These are phyloP conservation scores for Aspergillus sclerotialis DNA, from an alignment of 2,329 filamentous ascomycete species.

Conservation along the genomic window DNA sequence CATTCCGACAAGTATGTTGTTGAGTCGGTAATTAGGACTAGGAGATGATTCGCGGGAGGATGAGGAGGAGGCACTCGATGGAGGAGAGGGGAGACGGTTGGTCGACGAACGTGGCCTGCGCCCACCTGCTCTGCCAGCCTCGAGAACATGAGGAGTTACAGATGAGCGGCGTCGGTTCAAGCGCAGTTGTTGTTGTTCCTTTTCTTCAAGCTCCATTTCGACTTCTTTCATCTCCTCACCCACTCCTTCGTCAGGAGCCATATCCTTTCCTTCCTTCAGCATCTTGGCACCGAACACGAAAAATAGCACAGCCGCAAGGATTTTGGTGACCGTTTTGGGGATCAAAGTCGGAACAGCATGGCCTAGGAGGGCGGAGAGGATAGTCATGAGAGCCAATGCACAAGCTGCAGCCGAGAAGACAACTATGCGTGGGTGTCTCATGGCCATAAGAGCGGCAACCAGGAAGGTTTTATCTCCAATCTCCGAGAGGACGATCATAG, in stretches of 20 bases:
- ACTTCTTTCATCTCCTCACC: conserved; percentile 98
- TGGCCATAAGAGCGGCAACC: conserved; percentile 95
- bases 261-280: conserved; percentile 76
- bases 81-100: conserved; percentile 70
- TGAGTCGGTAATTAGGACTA: conserved; percentile 38
- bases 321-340: conserved; percentile 82
- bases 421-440: conserved; percentile 89
- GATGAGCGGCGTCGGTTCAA: conserved; percentile 59
- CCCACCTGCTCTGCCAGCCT: conserved; percentile 63
- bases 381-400: conserved; percentile 87
- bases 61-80: conserved; percentile 72
- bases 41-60: conserved; percentile 56
- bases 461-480: conserved; percentile 98
- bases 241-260: conserved; percentile 85
- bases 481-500: conserved; percentile 96
- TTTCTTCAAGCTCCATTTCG: conserved; percentile 86
- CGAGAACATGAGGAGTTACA: conserved; percentile 68
- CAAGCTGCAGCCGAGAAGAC: conserved; percentile 94
- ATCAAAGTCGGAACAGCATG: conserved; percentile 87
- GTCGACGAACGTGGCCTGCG: conserved; percentile 63
- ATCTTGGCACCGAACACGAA: conserved; percentile 81
- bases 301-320: conserved; percentile 78
- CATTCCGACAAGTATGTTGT: conserved; percentile 54
- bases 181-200: conserved; percentile 69
- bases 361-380: conserved; percentile 84